phyloP scores from a whole-genome alignment of 441 rosid genomes.

The Erysimum cheiri region DNA sequence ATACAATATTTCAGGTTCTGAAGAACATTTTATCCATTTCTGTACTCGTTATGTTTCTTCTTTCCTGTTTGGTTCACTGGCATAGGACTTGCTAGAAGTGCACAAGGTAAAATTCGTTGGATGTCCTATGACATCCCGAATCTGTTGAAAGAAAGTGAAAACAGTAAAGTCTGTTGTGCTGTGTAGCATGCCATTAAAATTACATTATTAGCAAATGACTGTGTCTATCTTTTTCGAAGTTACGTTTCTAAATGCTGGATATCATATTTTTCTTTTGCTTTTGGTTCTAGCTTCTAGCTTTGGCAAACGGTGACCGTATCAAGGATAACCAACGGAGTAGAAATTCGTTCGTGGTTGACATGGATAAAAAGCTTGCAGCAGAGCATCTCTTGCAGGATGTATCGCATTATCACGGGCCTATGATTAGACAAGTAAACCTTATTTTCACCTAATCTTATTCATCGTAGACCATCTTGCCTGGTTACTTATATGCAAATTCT shows the following conservation, averaged over 20 bases:
- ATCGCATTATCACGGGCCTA: slow-evolving; percentile 73
- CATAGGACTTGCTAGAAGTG: slow-evolving; percentile 25
- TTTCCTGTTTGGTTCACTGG: slow-evolving; percentile 27
- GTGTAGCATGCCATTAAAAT: slow-evolving; percentile 30
- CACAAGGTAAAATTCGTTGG: slow-evolving; percentile 24
- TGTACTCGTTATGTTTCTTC: slow-evolving; percentile 19
- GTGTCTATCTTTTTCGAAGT: slow-evolving; percentile 29
- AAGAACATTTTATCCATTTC: slow-evolving; percentile 23
- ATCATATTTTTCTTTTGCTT: slow-evolving; percentile 12
- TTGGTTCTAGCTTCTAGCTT: slow-evolving; percentile 78
- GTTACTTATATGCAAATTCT: slow-evolving; percentile 26
- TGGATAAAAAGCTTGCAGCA: slow-evolving; percentile 92
- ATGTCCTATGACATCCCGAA: slow-evolving; percentile 21
- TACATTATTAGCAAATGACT: slow-evolving; percentile 20
- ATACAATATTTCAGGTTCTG: slow-evolving; percentile 88
- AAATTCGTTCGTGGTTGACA: slow-evolving; percentile 92
- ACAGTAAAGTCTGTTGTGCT: slow-evolving; percentile 21
- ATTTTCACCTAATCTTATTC: slow-evolving; percentile 22
- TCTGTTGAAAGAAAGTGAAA: slow-evolving; percentile 29
- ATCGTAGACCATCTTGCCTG: slow-evolving; percentile 11
- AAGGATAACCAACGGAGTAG: slow-evolving; percentile 94
- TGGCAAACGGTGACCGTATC: slow-evolving; percentile 98
- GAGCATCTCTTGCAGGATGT: slow-evolving; percentile 83
- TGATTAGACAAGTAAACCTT: slow-evolving; percentile 72
- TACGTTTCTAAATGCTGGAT: slow-evolving; percentile 18